phyloP scores from a whole-genome alignment of 306 rosid genomes.

The Gynostemma pentaphyllum region DNA sequence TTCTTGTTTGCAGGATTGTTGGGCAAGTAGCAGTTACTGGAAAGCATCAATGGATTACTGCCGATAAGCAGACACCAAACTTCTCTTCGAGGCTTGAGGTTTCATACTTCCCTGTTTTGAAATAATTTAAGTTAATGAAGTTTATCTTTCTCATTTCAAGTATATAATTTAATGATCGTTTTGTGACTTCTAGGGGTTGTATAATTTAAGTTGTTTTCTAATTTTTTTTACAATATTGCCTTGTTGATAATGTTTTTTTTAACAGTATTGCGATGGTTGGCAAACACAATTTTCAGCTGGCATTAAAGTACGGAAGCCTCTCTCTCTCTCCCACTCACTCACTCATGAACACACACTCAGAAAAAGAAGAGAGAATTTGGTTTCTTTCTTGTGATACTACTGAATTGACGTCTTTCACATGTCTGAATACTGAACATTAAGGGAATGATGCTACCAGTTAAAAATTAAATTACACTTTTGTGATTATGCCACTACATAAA shows the following conservation, averaged over 20 bases:
- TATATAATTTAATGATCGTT: background rate
- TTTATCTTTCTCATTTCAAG: slow-evolving; percentile 1
- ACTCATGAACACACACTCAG: background rate
- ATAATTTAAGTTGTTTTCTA: slow-evolving; percentile 5
- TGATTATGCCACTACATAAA: too few species aligned
- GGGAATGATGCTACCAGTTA: too few species aligned
- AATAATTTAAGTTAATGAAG: slow-evolving; percentile 4
- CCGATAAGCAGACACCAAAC: slow-evolving; percentile 44
- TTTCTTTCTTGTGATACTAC: background rate
- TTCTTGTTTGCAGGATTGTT: slow-evolving; percentile 43
- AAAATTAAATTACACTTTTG: too few species aligned
- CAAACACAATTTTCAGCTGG: slow-evolving; percentile 82
- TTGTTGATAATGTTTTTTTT: too few species aligned
- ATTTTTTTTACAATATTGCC: slow-evolving; percentile 25
- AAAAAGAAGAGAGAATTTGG: background rate
- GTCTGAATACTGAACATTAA: too few species aligned
- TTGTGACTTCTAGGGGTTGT: background rate
- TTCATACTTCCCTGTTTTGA: slow-evolving; percentile 16
- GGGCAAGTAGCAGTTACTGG: slow-evolving; percentile 91
- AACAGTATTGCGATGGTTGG: slow-evolving; percentile 71
- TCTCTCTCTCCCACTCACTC: background rate
- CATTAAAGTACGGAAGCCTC: slow-evolving; percentile 45
- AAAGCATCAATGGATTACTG: slow-evolving; percentile 78
- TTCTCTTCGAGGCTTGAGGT: slow-evolving; percentile 62
- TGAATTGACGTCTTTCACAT: too few species aligned